These are phyloP conservation scores for Rhodotorula graminis DNA, from an alignment of 768 basidiomycete genomes.

Conservation along the genomic window DNA sequence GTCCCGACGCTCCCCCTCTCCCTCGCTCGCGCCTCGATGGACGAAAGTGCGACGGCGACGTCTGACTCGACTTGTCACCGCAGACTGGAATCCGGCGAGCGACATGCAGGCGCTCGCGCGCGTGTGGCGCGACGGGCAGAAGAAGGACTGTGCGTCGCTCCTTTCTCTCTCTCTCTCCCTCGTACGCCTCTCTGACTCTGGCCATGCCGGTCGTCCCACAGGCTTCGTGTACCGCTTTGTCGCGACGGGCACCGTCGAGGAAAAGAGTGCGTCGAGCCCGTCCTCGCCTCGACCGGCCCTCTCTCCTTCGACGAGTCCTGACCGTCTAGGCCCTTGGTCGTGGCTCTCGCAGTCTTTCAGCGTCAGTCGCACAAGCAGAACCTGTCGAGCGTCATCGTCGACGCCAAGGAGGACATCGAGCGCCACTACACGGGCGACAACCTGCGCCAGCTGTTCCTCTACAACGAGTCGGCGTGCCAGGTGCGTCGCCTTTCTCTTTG, in stretches of 20 bases:
- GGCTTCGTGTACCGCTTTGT: slow-evolving; percentile 99
- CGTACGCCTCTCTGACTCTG: too few species aligned
- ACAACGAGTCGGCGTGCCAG: slow-evolving; percentile 60
- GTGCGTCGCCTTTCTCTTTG: not conserved
- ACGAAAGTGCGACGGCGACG: too few species aligned
- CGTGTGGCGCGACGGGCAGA: slow-evolving; percentile 99
- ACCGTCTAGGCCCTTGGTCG: not conserved
- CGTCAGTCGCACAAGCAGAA: slow-evolving; percentile 94
- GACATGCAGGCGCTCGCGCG: slow-evolving; percentile 97
- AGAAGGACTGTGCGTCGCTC: slow-evolving; percentile 82
- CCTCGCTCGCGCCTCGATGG: too few species aligned
- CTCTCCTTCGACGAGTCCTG: not conserved
- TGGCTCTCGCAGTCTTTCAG: slow-evolving; percentile 65
- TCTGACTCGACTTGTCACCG: too few species aligned
- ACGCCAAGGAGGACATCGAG: slow-evolving; percentile 91
- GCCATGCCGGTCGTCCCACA: slow-evolving; percentile 42
- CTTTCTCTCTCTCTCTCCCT: too few species aligned
- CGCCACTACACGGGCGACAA: slow-evolving; percentile 89
- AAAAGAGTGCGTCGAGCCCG: slow-evolving; percentile 28
- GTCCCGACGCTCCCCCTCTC: not conserved
- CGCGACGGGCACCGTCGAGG: slow-evolving; percentile 55
- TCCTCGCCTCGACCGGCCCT: too few species aligned
- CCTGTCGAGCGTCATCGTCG: slow-evolving; percentile 94
- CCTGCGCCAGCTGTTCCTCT: slow-evolving; percentile 82
- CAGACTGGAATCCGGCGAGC: slow-evolving; percentile 97